Evolutionary conservation across 2,329 filamentous ascomycete species (phyloP), one percentile per base, ranked within the genome.

Genomic region (Cladosporium austrohemisphaericum): DNA sequence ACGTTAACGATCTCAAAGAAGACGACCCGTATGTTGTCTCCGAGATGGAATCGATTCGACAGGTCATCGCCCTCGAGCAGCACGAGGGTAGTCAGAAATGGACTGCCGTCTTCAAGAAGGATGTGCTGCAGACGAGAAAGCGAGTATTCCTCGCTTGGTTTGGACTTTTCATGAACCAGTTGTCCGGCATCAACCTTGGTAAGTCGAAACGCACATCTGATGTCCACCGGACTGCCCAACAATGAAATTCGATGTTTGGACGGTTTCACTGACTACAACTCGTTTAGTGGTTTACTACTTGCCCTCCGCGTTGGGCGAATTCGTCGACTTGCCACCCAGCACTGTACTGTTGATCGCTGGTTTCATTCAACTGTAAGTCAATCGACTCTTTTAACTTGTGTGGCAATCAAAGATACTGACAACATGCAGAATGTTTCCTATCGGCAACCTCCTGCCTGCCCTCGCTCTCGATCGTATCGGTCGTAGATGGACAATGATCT

Each of bases 291-390:
- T 69, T 2, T 71, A 70, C 55, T 71, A 68, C 52, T 62, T 75
- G 25, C 70, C 65, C 1, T 61, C 61, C 29, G 71, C 75, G 0
- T 61, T 76, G 5, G 62, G 70, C 41, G 50, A 64, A 4, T 76
- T 75, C 46, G 71, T 76, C 19, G 70, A 71, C 2, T 61, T 75
- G 13, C 56, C 59, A 10, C 60, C 63, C 1, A 69, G 71, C 28
- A 64, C 70, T 1, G 68, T 71, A 2, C 59, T 73, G 3, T 61
- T 76, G 2, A 63, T 76, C 4, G 73, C 71, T 16, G 73, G 74
- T 10, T 69, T 71, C 59, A 60, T 68, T 10, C 57, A 65, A 38
- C n/a, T 50, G 40, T 41, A 18, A 43, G 32, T 43, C 3, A 7
- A 47, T 19, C 13, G 7, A n/a, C 11, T 8, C 20, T 8, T 7